These are phyloP conservation scores for Fusarium chuoi DNA, from an alignment of 2,329 filamentous ascomycete species.

Conservation along the genomic window DNA sequence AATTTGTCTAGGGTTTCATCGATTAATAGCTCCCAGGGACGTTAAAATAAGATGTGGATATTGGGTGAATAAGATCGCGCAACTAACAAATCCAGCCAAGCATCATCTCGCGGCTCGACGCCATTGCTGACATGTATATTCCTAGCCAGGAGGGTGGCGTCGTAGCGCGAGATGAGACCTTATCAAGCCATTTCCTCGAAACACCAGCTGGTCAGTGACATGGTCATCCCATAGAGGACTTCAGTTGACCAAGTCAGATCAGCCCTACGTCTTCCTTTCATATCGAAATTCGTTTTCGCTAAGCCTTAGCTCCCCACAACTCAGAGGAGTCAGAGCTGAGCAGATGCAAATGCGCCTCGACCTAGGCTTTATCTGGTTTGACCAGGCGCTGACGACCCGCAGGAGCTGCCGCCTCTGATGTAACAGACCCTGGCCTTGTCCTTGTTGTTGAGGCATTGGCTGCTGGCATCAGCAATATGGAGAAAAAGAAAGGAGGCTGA, in stretches of 20 bases:
- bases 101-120: background rate
- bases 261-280: constrained; percentile 11
- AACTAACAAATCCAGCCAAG: background rate
- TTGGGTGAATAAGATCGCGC: background rate
- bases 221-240: background rate
- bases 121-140: constrained; percentile 14
- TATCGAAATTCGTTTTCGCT: constrained; percentile 1
- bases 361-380: constrained; percentile 22
- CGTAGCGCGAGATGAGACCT: background rate
- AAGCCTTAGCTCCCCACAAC: constrained; percentile 23
- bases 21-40: background rate
- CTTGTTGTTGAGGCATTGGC: background rate
- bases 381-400: constrained; percentile 16
- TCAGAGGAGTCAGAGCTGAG: background rate
- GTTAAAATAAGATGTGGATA: constrained; percentile 25
- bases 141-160: background rate
- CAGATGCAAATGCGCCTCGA: constrained; percentile 20
- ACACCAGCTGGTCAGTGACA: background rate
- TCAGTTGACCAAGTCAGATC: background rate
- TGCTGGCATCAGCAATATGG: background rate
- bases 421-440: background rate
- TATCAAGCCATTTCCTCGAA: background rate
- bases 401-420: constrained; percentile 15
- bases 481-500: constrained; percentile 1
- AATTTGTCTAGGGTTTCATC: background rate